Percentiles rank a stretch among this genome's conserved stretches.
Evolutionary conservation across 2,329 filamentous ascomycete genomes (phyloP).

Genomic region (Fusarium coffeatum): DNA sequence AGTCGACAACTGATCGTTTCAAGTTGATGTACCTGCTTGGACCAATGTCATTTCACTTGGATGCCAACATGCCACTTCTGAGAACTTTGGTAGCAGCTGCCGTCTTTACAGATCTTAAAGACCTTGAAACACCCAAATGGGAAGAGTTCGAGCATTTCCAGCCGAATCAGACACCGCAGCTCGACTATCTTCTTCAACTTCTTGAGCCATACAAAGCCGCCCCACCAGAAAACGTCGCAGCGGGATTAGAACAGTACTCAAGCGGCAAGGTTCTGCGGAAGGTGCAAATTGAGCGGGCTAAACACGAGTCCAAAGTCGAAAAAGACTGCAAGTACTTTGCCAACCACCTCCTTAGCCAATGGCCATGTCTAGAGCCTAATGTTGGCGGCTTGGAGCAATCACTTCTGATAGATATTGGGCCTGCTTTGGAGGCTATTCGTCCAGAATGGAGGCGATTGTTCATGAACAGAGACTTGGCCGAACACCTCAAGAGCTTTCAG

Average conservation of each 20-base stretch:
- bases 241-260: conserved; percentile 30
- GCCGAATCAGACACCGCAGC: conserved; percentile 34
- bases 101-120: conserved; percentile 35
- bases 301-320: conserved; percentile 40
- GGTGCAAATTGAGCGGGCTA: conserved; percentile 30
- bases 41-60: conserved; percentile 38
- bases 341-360: conserved; percentile 41
- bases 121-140: conserved; percentile 32
- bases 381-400: conserved; percentile 17
- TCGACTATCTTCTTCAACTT: conserved; percentile 33
- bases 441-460: conserved; percentile 44
- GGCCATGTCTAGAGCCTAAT: conserved; percentile 44
- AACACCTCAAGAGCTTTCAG: conserved; percentile 36
- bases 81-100: conserved; percentile 40
- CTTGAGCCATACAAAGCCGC: conserved; percentile 37
- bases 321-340: conserved; percentile 40
- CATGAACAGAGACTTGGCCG: conserved; percentile 38
- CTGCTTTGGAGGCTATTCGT: conserved; percentile 40
- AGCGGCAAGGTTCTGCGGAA: conserved; percentile 42
- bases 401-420: conserved; percentile 39
- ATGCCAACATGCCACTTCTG: conserved; percentile 37
- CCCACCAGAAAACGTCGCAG: conserved; percentile 7
- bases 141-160: conserved; percentile 41
- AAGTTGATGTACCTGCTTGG: conserved; percentile 42
- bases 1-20: conserved; percentile 18